phyloP scores from a whole-genome alignment of 768 basidiomycete species.

The Asterophora lycoperdoides region DNA sequence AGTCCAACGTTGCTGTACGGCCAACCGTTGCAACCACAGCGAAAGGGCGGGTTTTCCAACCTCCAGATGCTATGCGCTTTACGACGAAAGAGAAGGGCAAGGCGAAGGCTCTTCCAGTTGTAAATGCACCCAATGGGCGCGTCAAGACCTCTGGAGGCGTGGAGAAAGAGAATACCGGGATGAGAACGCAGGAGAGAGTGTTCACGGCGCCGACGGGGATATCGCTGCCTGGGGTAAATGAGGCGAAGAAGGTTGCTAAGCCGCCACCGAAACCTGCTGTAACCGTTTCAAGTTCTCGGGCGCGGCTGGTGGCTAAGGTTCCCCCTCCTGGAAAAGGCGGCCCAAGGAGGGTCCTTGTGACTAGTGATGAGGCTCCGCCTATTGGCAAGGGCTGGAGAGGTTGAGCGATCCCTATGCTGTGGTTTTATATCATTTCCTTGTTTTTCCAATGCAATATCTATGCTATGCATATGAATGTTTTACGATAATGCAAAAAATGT shows the following conservation, averaged over 20 bases:
- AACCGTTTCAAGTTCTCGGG: constrained; percentile 16
- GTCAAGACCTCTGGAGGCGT: constrained; percentile 14
- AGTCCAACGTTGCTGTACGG: constrained; percentile 25
- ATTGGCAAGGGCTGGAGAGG: constrained; percentile 46
- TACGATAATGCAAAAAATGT: too few relatives aligned
- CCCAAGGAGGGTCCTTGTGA: constrained; percentile 62
- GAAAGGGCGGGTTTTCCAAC: constrained; percentile 25
- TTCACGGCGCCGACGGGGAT: constrained; percentile 16
- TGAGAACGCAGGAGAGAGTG: neutral
- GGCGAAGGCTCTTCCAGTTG: constrained; percentile 28
- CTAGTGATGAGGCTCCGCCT: constrained; percentile 59
- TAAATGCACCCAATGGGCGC: constrained; percentile 32
- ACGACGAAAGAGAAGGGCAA: constrained; percentile 39
- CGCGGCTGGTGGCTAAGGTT: constrained; percentile 26
- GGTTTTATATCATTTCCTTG: neutral
- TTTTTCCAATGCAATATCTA: neutral
- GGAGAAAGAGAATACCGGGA: constrained; percentile 28
- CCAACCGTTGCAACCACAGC: constrained; percentile 11
- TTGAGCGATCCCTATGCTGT: constrained; percentile 19
- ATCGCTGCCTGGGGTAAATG: constrained; percentile 16
- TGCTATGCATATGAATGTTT: neutral
- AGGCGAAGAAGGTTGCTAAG: constrained; percentile 18
- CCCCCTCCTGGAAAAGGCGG: constrained; percentile 38
- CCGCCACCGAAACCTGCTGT: constrained; percentile 17
- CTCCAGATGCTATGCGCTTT: constrained; percentile 27